Evolutionary conservation across 2,329 filamentous ascomycete genomes (phyloP).

Genomic region (Pseudogymnoascus sp.): DNA sequence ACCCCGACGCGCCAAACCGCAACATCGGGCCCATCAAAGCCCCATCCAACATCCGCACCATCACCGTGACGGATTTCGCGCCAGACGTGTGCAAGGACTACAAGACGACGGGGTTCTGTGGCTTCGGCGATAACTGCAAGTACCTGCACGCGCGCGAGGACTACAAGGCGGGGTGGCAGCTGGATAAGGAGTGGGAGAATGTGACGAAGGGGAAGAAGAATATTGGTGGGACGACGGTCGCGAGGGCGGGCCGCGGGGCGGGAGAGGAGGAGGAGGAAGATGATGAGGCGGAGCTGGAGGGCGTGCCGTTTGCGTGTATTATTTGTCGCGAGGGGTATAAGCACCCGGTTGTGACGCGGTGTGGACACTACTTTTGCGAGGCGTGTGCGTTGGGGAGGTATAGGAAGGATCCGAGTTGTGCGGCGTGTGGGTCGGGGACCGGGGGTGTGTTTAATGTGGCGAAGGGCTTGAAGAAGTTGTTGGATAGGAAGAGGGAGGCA

Average conservation of each 20-base stretch:
- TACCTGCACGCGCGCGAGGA: constrained; percentile 70
- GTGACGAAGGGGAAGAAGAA: constrained; percentile 65
- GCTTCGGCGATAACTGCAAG: constrained; percentile 65
- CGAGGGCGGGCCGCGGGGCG: constrained; percentile 26
- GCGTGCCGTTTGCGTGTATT: constrained; percentile 30
- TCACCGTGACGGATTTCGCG: constrained; percentile 83
- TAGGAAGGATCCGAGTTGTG: constrained; percentile 77
- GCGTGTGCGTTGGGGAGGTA: constrained; percentile 81
- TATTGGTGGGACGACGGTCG: constrained; percentile 44
- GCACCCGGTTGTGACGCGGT: constrained; percentile 76
- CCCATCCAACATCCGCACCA: constrained; percentile 79
- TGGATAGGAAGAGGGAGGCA: constrained; percentile 57
- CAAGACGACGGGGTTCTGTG: constrained; percentile 60
- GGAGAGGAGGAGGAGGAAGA: constrained; percentile 40
- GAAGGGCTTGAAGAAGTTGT: constrained; percentile 70
- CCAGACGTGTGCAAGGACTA: constrained; percentile 96
- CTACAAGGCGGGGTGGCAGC: constrained; percentile 88
- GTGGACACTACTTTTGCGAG: constrained; percentile 95
- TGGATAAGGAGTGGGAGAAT: constrained; percentile 90
- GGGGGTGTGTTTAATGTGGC: constrained; percentile 85
- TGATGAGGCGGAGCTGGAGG: constrained; percentile 27
- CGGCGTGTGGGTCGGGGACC: constrained; percentile 76
- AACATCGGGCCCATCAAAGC: constrained; percentile 81
- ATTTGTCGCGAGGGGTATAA: constrained; percentile 32
- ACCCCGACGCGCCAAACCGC: constrained; percentile 62